Evolutionary conservation across 139 green algal genomes (phyloP).

Genomic region (Asterochloris sp.): DNA sequence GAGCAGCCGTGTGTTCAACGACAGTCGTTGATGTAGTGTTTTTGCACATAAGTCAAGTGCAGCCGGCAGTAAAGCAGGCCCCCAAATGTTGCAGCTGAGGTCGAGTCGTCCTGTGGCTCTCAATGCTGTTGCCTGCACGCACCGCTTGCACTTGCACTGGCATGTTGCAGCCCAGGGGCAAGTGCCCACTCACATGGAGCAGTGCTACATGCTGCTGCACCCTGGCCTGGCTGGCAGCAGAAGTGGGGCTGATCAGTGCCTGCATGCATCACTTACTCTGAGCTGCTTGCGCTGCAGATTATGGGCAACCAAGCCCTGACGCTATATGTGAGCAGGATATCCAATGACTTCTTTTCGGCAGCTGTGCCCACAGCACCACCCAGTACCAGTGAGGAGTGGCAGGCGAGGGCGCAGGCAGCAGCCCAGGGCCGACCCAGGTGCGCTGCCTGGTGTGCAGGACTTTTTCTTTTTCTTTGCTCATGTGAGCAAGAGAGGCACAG

Average conservation of each 20-base stretch:
- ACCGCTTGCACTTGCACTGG: not conserved
- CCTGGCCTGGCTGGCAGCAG: not conserved
- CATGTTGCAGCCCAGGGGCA: conserved; percentile 8
- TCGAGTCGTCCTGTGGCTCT: too few species aligned
- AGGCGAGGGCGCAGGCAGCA: conserved; percentile 4
- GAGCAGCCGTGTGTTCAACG: not conserved
- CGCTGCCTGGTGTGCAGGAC: not conserved
- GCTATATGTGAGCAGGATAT: conserved; percentile 11
- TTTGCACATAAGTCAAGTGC: not conserved
- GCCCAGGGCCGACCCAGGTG: not conserved
- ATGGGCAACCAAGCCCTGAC: not conserved
- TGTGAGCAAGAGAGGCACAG: not conserved
- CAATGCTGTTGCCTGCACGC: not conserved
- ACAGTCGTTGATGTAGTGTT: not conserved
- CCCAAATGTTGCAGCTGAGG: not conserved
- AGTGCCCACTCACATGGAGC: not conserved
- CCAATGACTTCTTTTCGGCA: not conserved
- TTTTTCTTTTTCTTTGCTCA: too few species aligned
- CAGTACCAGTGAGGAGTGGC: conserved; percentile 16
- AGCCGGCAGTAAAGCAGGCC: not conserved
- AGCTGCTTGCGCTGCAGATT: not conserved
- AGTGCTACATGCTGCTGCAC: not conserved
- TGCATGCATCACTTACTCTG: not conserved
- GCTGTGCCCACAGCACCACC: conserved; percentile 6
- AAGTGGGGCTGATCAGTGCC: not conserved